phyloP scores from a whole-genome alignment of 805 yeast species.

The Metschnikowia sp. region DNA sequence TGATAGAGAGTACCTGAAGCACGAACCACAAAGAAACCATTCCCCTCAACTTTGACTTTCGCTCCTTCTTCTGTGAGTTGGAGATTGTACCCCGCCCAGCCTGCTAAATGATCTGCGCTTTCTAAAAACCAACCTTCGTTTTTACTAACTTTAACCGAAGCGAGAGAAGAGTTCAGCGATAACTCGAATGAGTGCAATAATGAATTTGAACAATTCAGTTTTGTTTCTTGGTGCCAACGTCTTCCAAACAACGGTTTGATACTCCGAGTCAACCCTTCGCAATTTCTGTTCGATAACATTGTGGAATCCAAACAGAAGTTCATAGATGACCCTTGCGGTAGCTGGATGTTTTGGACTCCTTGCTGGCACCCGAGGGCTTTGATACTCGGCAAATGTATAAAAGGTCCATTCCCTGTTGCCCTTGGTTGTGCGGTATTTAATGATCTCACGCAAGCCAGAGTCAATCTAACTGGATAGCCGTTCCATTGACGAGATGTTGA shows the following conservation, averaged over 20 bases:
- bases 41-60: slow-evolving; percentile 3
- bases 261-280: slow-evolving; percentile 2
- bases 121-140: slow-evolving; percentile 9
- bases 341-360: slow-evolving; percentile 3
- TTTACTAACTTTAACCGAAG: slow-evolving; percentile 1
- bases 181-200: slow-evolving; percentile 9
- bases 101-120: slow-evolving; percentile 3
- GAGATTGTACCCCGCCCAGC: slow-evolving; percentile 15
- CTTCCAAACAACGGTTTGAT: slow-evolving; percentile 5
- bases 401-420: slow-evolving; percentile 16
- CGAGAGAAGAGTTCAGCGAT: neutral
- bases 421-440: neutral
- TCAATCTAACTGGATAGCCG: too few species aligned
- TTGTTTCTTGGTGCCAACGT: slow-evolving; percentile 12
- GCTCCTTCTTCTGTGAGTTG: neutral
- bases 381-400: slow-evolving; percentile 11
- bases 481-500: too few species aligned
- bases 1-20: slow-evolving; percentile 4
- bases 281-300: slow-evolving; percentile 5
- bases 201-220: slow-evolving; percentile 7
- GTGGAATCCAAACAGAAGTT: slow-evolving; percentile 7
- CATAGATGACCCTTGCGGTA: slow-evolving; percentile 10
- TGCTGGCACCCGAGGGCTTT: slow-evolving; percentile 7
- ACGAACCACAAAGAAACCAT: slow-evolving; percentile 9
- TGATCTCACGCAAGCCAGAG: too few species aligned